These are phyloP conservation scores for Priceomyces melissophilus DNA, from an alignment of 805 yeast genomes.

Conservation along the genomic window DNA sequence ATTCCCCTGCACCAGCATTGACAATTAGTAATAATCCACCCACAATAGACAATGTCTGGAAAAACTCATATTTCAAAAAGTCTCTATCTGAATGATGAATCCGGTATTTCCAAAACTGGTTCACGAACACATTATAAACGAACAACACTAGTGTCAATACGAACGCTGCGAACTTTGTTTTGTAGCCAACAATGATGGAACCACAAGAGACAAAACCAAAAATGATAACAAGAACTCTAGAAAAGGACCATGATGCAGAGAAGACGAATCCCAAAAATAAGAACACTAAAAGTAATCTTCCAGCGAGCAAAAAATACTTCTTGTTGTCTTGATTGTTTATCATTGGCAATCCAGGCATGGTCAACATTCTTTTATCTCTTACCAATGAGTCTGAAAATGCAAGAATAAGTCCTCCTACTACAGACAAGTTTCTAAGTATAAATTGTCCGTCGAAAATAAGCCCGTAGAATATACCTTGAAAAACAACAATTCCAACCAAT, in stretches of 20 bases:
- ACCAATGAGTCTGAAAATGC: constrained; percentile 85
- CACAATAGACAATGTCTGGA: constrained; percentile 90
- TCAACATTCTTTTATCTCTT: constrained; percentile 61
- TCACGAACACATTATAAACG: constrained; percentile 71
- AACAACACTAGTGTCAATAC: constrained; percentile 65
- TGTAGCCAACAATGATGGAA: constrained; percentile 86
- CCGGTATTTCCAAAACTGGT: constrained; percentile 85
- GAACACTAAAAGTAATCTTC: constrained; percentile 79
- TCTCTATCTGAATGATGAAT: constrained; percentile 76
- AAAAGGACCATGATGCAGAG: constrained; percentile 67
- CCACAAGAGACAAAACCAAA: constrained; percentile 68
- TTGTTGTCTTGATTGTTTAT: constrained; percentile 68
- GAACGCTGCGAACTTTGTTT: constrained; percentile 84
- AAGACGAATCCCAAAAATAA: constrained; percentile 83
- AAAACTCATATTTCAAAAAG: constrained; percentile 85
- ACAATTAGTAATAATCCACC: constrained; percentile 91
- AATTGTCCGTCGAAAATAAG: constrained; percentile 76
- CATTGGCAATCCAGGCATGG: constrained; percentile 76
- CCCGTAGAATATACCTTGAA: constrained; percentile 89
- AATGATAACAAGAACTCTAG: constrained; percentile 61
- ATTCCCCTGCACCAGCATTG: constrained; percentile 94
- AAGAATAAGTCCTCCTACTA: constrained; percentile 86
- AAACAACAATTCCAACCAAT: constrained; percentile 64
- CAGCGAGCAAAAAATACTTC: constrained; percentile 80
- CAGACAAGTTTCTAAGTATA: constrained; percentile 81